A percentile compares a stretch with the other conserved stretches of the same genome.
phyloP scores from a whole-genome alignment of 2,329 filamentous ascomycete species.

The Alternaria sp. region DNA sequence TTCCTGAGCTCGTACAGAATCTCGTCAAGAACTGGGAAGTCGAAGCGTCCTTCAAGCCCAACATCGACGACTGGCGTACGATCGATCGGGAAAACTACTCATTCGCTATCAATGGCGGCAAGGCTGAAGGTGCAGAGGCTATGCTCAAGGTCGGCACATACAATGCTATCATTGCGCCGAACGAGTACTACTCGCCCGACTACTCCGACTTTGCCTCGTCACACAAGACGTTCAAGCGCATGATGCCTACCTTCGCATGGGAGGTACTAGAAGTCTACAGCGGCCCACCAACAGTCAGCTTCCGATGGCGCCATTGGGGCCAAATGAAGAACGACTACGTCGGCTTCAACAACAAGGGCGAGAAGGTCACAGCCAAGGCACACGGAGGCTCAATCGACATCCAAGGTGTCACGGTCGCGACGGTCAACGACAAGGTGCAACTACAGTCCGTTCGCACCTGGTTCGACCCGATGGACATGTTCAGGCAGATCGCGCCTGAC shows the following conservation, averaged over 20 bases:
- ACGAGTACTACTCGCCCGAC: constrained; percentile 68
- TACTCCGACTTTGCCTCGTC: constrained; percentile 67
- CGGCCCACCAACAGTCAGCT: constrained; percentile 66
- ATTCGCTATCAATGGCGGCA: constrained; percentile 69
- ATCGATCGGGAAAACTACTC: constrained; percentile 66
- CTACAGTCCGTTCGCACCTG: constrained; percentile 67
- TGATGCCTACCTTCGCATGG: constrained; percentile 77
- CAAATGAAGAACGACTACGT: constrained; percentile 71
- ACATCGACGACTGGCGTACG: constrained; percentile 69
- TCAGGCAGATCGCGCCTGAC: constrained; percentile 65
- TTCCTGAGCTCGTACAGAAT: constrained; percentile 69
- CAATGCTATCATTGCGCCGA: constrained; percentile 69
- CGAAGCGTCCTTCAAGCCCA: constrained; percentile 71
- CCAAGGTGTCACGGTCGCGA: constrained; percentile 67
- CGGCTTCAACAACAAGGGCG: constrained; percentile 66
- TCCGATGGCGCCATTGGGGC: constrained; percentile 74
- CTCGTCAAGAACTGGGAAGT: constrained; percentile 78
- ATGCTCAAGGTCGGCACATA: constrained; percentile 74
- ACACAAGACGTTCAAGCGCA: constrained; percentile 74
- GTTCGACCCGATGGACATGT: constrained; percentile 72
- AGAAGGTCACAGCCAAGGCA: constrained; percentile 68
- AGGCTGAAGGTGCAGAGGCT: constrained; percentile 63
- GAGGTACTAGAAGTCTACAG: constrained; percentile 73
- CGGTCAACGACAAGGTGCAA: constrained; percentile 66
- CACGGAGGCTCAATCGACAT: constrained; percentile 69